Evolutionary conservation across 768 basidiomycete species (phyloP).

Genomic region (Lactarius akahatsu): DNA sequence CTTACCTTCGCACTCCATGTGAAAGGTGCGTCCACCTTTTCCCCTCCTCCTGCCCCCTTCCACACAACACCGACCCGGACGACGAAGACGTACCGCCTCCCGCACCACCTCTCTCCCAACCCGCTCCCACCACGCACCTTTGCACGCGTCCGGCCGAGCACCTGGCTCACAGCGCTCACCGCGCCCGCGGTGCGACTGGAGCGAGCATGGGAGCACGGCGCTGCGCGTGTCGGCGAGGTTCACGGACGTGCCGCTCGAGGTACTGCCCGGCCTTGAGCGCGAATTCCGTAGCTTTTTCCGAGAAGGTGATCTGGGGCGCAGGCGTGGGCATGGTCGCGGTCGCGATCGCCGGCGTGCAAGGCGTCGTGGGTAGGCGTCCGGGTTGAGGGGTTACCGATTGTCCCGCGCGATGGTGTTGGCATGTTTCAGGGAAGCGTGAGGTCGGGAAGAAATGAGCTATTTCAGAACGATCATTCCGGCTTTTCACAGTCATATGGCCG

Average conservation of each 20-base stretch:
- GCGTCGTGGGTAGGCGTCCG: conserved; percentile 19
- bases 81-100: conserved; percentile 36
- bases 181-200: conserved; percentile 37
- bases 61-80: neutral
- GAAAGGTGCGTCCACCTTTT: conserved; percentile 45
- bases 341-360: conserved; percentile 24
- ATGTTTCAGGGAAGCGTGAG: too few species aligned
- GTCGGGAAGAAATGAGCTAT: too few species aligned
- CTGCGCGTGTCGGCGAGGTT: conserved; percentile 65
- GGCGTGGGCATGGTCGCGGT: too few species aligned
- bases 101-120: conserved; percentile 49
- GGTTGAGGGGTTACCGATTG: conserved; percentile 19
- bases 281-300: conserved; percentile 77
- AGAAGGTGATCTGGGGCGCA: conserved; percentile 52
- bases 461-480: too few species aligned
- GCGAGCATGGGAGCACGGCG: conserved; percentile 51
- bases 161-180: conserved; percentile 54
- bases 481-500: too few species aligned
- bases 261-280: conserved; percentile 73
- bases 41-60: conserved; percentile 1
- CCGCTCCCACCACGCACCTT: conserved; percentile 75
- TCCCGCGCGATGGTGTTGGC: neutral
- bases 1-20: conserved; percentile 40
- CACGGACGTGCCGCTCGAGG: conserved; percentile 65
- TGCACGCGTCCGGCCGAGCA: conserved; percentile 66